These are phyloP conservation scores for Dendrobium officinale DNA, from an alignment of 106 monocot genomes.

Conservation along the genomic window DNA sequence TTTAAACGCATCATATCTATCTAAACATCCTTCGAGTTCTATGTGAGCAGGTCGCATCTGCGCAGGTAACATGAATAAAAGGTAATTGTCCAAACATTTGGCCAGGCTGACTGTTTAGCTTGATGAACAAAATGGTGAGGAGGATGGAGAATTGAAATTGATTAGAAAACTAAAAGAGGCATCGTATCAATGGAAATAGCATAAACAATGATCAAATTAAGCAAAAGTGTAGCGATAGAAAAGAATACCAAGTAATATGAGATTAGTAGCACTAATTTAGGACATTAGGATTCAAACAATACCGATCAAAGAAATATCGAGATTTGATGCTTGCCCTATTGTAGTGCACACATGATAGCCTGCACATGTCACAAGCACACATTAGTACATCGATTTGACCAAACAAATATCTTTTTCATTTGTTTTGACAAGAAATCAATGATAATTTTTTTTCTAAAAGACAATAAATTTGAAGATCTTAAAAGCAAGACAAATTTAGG, in stretches of 20 bases:
- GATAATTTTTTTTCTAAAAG: background rate
- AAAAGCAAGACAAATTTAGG: background rate
- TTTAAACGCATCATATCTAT: too few relatives aligned
- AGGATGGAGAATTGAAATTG: background rate
- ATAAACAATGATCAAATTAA: background rate
- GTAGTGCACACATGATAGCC: constrained; percentile 79
- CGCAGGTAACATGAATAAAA: too few relatives aligned
- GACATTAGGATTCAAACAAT: constrained; percentile 2
- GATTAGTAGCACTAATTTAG: background rate
- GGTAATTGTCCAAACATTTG: background rate
- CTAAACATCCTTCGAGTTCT: too few relatives aligned
- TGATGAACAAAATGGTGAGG: background rate
- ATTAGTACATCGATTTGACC: background rate
- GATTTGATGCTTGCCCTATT: constrained; percentile 46
- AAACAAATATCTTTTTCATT: background rate
- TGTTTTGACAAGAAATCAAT: background rate
- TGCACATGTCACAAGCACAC: constrained; percentile 23
- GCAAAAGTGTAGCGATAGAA: background rate
- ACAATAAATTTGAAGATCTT: background rate
- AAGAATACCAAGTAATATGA: background rate
- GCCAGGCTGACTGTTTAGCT: background rate
- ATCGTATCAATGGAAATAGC: background rate
- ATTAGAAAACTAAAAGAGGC: background rate
- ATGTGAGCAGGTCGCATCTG: too few relatives aligned
- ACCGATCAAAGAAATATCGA: constrained; percentile 50